A percentile compares a stretch with the other conserved stretches of the same genome.
Conservation (phyloP, 2,329 filamentous ascomycete species). For the Colletotrichum phormii region DNA sequence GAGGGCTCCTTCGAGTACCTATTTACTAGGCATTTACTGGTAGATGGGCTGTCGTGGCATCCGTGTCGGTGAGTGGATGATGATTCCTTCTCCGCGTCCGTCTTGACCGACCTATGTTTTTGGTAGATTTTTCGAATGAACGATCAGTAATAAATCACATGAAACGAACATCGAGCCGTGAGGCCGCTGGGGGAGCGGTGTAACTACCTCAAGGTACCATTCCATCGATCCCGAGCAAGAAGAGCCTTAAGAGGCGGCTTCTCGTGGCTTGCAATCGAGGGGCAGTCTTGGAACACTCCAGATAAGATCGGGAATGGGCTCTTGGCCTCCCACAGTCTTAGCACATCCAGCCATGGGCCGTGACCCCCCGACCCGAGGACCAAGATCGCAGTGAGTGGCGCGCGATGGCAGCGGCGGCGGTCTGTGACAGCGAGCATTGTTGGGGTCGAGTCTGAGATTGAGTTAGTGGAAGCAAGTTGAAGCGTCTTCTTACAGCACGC, state of each 20-base stretch:
- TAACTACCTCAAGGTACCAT: background rate
- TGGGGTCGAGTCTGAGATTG: constrained; percentile 16
- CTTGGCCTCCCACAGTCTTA: constrained; percentile 8
- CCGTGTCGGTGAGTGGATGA: no score
- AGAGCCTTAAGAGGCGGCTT: background rate
- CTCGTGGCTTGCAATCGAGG: constrained; percentile 8
- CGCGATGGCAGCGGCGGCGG: constrained; percentile 26
- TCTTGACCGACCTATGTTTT: background rate
- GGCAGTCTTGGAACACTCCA: constrained; percentile 3
- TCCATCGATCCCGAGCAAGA: background rate
- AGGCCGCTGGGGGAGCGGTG: background rate
- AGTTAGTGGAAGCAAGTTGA: constrained; percentile 3
- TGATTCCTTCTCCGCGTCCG: background rate
- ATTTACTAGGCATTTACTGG: no score
- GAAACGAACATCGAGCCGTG: background rate
- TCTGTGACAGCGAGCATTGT: constrained; percentile 31
- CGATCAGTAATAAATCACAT: background rate
- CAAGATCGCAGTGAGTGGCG: constrained; percentile 18
- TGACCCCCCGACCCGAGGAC: constrained; percentile 1
- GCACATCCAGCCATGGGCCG: constrained; percentile 17
- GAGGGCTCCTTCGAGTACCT: background rate
- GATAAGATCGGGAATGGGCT: constrained; percentile 6
- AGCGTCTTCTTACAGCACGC: background rate
- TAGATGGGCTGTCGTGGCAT: background rate
- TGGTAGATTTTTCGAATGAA: background rate